Percentiles rank a stretch among this genome's conserved stretches.
Conservation (phyloP, 805 yeast genomes). For the Hanseniaspora thailandica region DNA sequence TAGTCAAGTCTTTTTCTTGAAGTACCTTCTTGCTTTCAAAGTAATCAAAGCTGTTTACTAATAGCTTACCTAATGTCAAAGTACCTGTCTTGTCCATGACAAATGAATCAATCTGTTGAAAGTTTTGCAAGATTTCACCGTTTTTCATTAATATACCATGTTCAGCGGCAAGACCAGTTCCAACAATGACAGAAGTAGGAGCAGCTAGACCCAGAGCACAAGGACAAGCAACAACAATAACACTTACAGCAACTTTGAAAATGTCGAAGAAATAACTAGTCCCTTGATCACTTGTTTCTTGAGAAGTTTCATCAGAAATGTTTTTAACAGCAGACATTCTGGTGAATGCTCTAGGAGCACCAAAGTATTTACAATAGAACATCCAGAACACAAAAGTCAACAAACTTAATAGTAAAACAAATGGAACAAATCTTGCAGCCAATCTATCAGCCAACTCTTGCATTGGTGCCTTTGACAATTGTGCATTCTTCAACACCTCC, state of each 20-base stretch:
- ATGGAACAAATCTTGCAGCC: conserved; percentile 77
- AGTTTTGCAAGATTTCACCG: conserved; percentile 73
- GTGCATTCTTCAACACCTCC: conserved; percentile 76
- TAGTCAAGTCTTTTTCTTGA: conserved; percentile 15
- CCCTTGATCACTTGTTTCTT: conserved; percentile 16
- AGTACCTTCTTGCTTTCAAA: conserved; percentile 16
- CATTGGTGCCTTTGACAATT: conserved; percentile 76
- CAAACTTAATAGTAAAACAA: conserved; percentile 49
- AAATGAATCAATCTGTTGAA: conserved; percentile 50
- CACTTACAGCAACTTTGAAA: conserved; percentile 73
- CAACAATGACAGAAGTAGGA: conserved; percentile 98
- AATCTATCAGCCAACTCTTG: conserved; percentile 78
- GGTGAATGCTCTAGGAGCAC: conserved; percentile 41
- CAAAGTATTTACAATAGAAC: conserved; percentile 28
- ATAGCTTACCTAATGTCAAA: conserved; percentile 74
- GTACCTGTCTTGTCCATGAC: conserved; percentile 96
- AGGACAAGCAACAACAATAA: conserved; percentile 95
- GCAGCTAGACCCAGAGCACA: conserved; percentile 96
- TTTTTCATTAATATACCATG: conserved; percentile 87
- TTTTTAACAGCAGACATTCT: conserved; percentile 15
- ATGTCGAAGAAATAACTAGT: conserved; percentile 52
- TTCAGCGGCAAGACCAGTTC: conserved; percentile 89
- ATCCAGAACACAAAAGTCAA: conserved; percentile 60
- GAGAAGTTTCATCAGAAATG: background rate
- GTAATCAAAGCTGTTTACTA: conserved; percentile 24